Evolutionary conservation across 2,329 filamentous ascomycete genomes (phyloP), one percentile per base, ranked within the genome.

Genomic region (Alternaria burnsii): DNA sequence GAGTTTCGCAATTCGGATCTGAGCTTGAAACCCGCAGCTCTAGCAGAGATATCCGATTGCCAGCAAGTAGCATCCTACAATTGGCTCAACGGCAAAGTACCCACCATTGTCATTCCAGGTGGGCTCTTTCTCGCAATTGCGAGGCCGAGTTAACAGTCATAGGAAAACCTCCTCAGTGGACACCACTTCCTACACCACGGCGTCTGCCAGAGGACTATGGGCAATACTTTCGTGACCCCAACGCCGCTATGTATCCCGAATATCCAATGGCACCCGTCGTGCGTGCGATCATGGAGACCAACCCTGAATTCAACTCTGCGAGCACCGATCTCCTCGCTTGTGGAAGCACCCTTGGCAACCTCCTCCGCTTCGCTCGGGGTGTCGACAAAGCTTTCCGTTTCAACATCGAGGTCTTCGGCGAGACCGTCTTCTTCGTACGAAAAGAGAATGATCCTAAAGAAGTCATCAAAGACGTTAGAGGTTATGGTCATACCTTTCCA

Each of bases 401-500:
- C 60, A 77, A 85, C 3, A 81, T 89, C 5, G 84, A 91, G 61
- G 72, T 80, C 0, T 75, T 91, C 1, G 83, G 82, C 2, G 79
- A 82, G 1, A 88, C 86, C 0, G 82, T 90, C 0, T 89, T 91
- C 75, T 83, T 92, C 50, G 74, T 89, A 12, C 85, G 89, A 1
- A 82, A 85, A 22, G 88, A 90, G 67, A 87, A 86, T 44, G 83
- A 85, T 0, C 87, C 88, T 0, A 84, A 74, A 0, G 86, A 89
- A 65, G 70, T 81, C 0, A 87, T 91, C 5, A 65, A 77, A 0
- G 81, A 81, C n/a, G 77, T 91, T 0, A 67, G 67, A 16, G 90
- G 89, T 0, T 91, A 82, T 66, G 89, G 89, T 0, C 88, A 91
- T 66, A 83, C 86, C 0, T 92, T 92, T 64, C 87, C 87, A 0